These are phyloP conservation scores for Neurospora tetraspora DNA, from an alignment of 495 filamentous ascomycete genomes.

Conservation along the genomic window DNA sequence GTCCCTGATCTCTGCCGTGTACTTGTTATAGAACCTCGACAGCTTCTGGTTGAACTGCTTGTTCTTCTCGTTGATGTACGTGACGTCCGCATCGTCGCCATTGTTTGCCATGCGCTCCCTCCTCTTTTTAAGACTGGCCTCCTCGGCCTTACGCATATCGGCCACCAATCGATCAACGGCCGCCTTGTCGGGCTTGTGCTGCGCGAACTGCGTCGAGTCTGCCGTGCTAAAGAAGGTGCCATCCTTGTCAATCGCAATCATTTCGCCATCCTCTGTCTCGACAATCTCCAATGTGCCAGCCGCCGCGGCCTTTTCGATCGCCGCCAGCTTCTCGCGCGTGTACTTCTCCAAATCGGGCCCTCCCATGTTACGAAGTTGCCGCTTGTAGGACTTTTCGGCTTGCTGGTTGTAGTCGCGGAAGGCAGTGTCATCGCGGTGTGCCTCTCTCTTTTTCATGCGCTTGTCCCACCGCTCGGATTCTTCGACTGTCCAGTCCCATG, in stretches of 20 bases:
- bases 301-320: slow-evolving; percentile 71
- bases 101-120: slow-evolving; percentile 66
- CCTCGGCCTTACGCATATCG: slow-evolving; percentile 83
- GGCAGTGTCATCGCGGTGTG: slow-evolving; percentile 72
- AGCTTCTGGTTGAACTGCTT: slow-evolving; percentile 99
- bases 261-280: slow-evolving; percentile 86
- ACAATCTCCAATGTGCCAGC: slow-evolving; percentile 80
- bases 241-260: slow-evolving; percentile 85
- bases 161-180: slow-evolving; percentile 83
- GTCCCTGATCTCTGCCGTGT: slow-evolving; percentile 93
- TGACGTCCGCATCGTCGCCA: slow-evolving; percentile 75
- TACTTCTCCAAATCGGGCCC: slow-evolving; percentile 66
- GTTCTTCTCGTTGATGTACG: slow-evolving; percentile 99
- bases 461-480: slow-evolving; percentile 91
- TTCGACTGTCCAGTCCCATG: slow-evolving; percentile 97
- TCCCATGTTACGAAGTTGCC: slow-evolving; percentile 66
- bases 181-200: slow-evolving; percentile 80
- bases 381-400: slow-evolving; percentile 85
- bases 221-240: slow-evolving; percentile 84
- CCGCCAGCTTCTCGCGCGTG: slow-evolving; percentile 72
- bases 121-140: slow-evolving; percentile 71
- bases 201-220: slow-evolving; percentile 67
- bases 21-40: slow-evolving; percentile 94
- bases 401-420: slow-evolving; percentile 87
- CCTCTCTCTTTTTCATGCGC: slow-evolving; percentile 74